Evolutionary conservation across 805 yeast species (phyloP), one percentile per base, ranked within the genome.

Genomic region (Teunomyces cretensis): DNA sequence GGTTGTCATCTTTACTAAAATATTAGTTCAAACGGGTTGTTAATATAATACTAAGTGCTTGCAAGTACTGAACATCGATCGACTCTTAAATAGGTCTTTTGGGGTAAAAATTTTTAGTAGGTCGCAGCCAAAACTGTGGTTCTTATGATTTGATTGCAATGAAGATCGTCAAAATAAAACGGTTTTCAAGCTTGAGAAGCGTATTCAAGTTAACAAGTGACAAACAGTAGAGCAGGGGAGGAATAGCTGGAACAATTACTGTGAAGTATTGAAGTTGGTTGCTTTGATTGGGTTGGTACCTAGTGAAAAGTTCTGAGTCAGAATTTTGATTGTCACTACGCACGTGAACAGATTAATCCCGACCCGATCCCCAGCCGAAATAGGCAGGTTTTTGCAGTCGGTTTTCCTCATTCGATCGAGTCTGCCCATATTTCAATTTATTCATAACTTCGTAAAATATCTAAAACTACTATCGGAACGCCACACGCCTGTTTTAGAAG

Each of bases 21-120:
- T 19, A 17, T 6, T 35, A 44, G 26, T 30, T 33, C 17, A 9
- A 22, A 9, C 17, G 17, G 12, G 22, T 11, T 40, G 42, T 46
- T 50, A 56, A 46, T 56, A 56, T 32, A 51, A 39, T 40, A 54
- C 58, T 16, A 56, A 45, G 36, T 56, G 59, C 33, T 55, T 53
- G 44, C 49, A 33, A 11, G 47, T 51, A 16, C 44, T 43, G 45
- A 47, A 45, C 58, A 54, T 54, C 35, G 27, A 38, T 38, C 32
- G 9, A 37, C 31, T 37, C 9, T 33, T 30, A 31, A 31, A 22
- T 32, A 17, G 11, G 38, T 22, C 28, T 26, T 26, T 11, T 9
- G 12, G 28, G 6, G 13, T 22, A 13, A 22, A 24, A 17, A 11
- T 22, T n/a, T 22, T 35, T 35, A 19, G 8, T 19, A 14, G 13